Base-by-base conservation (phyloP, 805 yeast species). In the Pichia exigua region DNA sequence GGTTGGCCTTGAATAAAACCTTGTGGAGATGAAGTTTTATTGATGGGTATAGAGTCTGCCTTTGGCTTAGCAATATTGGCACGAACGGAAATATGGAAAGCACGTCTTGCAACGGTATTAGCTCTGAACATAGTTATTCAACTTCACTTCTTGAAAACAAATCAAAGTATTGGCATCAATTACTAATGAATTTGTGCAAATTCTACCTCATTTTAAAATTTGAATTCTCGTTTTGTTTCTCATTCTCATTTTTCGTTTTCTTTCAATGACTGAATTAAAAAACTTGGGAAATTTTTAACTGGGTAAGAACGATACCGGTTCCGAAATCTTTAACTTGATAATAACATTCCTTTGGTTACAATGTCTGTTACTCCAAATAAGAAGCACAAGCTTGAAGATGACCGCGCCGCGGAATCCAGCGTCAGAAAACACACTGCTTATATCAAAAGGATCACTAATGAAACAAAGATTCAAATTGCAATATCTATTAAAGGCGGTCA, bases 381-480 rank as follows among this genome's bases (percentile, higher is more conserved):
- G 45, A 52, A 52, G 42, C 54, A 52, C 38, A 52, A 48, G 24
- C 49, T 52, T 11, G 52, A 52, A 13, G 54, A 52, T 7, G 52
- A 52, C 26, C 11, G 35, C 7, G 52, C 52, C 5, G 49, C 49
- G 11, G 49, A 48, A 15, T 20, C 41, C 7, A 24, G 15, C 3
- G 24, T 41, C 5, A 26, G 56, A 24, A 51, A 54, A 40, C 59
- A 74, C 54, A 58, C 63, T 21, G 82, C 88, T 2, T 67, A 74
- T 35, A 63, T 84, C n/a, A 71, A 69, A 46, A 70, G 99, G 63
- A 75, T 78, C 54, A 94, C 99, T 32, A 94, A 94, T 72, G 99
- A 94, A 67, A 94, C 99, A 17, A 87, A 83, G 65, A 88, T 94
- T 61, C 94, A 88, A 67, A 82, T 94, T 22, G 89, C 92, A 11